Conservation (phyloP, 163 green algal genomes). For the Coccomyxa subellipsoidea region DNA sequence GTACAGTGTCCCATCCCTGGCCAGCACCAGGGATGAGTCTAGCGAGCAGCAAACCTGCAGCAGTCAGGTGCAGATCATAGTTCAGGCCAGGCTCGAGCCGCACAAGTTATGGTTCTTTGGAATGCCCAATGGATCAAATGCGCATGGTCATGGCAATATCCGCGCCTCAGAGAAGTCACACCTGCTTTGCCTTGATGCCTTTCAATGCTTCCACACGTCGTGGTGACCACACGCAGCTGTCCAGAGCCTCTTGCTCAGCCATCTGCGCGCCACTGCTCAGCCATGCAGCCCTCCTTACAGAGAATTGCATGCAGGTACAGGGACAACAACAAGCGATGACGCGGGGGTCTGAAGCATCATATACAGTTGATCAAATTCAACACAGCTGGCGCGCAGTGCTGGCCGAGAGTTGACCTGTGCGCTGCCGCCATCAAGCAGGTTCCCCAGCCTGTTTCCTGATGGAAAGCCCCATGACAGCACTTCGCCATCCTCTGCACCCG, state of each 20-base stretch:
- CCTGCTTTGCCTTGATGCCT: not conserved
- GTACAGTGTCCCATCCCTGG: constrained; percentile 19
- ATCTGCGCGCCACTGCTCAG: not conserved
- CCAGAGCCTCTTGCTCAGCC: not conserved
- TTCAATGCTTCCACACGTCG: not conserved
- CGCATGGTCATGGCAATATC: not conserved
- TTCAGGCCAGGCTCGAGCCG: too few species aligned
- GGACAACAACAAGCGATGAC: too few species aligned
- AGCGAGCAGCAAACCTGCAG: constrained; percentile 1
- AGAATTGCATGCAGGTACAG: not conserved
- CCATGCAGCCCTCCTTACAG: not conserved
- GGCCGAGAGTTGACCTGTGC: not conserved
- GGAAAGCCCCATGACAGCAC: not conserved
- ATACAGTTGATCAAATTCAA: too few species aligned
- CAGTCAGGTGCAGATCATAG: not conserved
- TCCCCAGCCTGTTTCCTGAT: not conserved
- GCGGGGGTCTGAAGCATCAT: too few species aligned
- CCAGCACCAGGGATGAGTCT: constrained; percentile 2
- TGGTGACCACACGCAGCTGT: constrained; percentile 27
- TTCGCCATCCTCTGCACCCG: not conserved
- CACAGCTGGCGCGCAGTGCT: too few species aligned
- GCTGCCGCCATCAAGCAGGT: not conserved
- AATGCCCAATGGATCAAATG: too few species aligned
- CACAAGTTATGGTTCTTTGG: too few species aligned
- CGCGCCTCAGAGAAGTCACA: not conserved